Evolutionary conservation across 495 filamentous ascomycete genomes (phyloP), one percentile per base, ranked within the genome.

Genomic region (Lophiotrema nucula): DNA sequence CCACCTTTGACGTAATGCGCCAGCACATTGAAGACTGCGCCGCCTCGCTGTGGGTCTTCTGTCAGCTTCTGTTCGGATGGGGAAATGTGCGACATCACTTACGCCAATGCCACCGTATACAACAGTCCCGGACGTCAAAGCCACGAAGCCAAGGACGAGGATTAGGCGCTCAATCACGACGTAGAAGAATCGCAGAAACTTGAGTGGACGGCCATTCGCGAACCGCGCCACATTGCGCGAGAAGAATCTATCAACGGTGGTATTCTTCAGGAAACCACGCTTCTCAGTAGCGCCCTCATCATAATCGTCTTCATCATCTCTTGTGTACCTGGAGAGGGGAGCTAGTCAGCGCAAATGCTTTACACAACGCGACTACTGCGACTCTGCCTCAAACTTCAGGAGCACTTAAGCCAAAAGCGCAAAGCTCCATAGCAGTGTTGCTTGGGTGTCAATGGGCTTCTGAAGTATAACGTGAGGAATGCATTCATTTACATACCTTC

Each of bases 1-100:
- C 90, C 89, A 49, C 92, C 93, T 69, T 97, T 98, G 70, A 97
- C 88, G 72, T 88, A 95, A 71, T 97, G 93, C 27, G 93, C 92
- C 31, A 96, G 77, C 4, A 91, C 89, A 65, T 87, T 92, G 78
- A 96, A 93, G 45, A 95, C 72, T 19, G 78, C 74, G 28, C 68
- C 66, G 11, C 75, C 81, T 64, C 82, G 79, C 82, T 85, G 60
- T 22, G 21, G 47, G 53, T 43, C 21, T 16, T 19, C 25, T 12
- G 35, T 65, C 46, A 58, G 57, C 35, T 41, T 31, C 15, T 2
- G 11, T 52, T 6, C 26, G 24, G 8, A 37, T 16, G 18, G 10
- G 19, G 22, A 31, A 37, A 18, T 12, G 2, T n/a, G n/a, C n/a
- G n/a, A n/a, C n/a, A n/a, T 8, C 16, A 76, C 81, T 76, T 76